Percentiles rank a stretch among this genome's conserved stretches.
These are phyloP conservation scores for Amphibolis antarctica DNA, from an alignment of 106 monocot genomes.

Conservation along the genomic window DNA sequence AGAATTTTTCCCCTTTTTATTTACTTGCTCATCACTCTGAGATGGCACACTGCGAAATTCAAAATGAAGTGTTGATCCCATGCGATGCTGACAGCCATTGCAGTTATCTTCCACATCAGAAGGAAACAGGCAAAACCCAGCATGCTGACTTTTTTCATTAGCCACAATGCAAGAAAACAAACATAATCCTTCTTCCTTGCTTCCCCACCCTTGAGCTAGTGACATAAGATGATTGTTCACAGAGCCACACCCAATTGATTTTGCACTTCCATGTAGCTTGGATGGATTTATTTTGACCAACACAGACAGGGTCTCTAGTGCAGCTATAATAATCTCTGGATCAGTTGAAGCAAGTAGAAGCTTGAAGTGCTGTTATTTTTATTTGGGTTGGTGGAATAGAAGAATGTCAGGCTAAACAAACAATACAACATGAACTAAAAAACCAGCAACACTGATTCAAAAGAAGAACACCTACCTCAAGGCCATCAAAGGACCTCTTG, in stretches of 20 bases:
- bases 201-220: constrained; percentile 96
- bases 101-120: constrained; percentile 48
- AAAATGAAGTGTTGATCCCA: constrained; percentile 93
- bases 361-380: constrained; percentile 96
- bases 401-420: background rate
- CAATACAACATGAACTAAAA: background rate
- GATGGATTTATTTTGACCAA: constrained; percentile 95
- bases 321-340: constrained; percentile 81
- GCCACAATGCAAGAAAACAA: constrained; percentile 81
- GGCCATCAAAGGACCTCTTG: constrained; percentile 76
- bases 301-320: constrained; percentile 76
- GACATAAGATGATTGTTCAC: constrained; percentile 76
- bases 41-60: constrained; percentile 48
- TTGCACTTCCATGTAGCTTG: constrained; percentile 90
- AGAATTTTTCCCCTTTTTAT: constrained; percentile 22
- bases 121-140: constrained; percentile 68
- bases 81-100: constrained; percentile 46
- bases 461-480: constrained; percentile 51
- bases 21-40: constrained; percentile 12
- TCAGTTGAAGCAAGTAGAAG: constrained; percentile 92
- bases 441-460: background rate
- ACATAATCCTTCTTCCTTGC: constrained; percentile 99
- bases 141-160: constrained; percentile 70
- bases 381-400: constrained; percentile 1
- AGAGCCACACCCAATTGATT: constrained; percentile 68